Evolutionary conservation across 805 yeast genomes (phyloP), one percentile per base, ranked within the genome.

Genomic region (Wickerhamomyces chambardii): DNA sequence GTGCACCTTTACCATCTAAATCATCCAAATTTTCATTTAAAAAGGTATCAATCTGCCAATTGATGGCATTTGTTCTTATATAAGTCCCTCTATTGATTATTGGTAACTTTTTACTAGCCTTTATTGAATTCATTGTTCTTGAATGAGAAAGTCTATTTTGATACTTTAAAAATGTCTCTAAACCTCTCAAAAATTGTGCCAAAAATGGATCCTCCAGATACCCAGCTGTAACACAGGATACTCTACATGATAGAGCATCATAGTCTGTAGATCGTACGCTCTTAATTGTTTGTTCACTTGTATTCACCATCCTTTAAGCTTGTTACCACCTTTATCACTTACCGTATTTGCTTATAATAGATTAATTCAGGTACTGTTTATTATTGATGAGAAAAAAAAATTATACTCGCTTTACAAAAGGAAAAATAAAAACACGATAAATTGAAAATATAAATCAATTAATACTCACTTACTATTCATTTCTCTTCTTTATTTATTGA

Each of bases 71-170:
- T 0, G 84, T 76, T 27, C 90, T 58, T 16, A 79, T 56, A 51
- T 74, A 81, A 0, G 87, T 78, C 0, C 89, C 89, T 32, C 82
- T 56, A 45, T 81, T 82, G 46, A 82, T 80, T 15, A 81, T 63
- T 0, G 90, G 90, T 11, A 72, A 34, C 32, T 51, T 51, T 19
- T 34, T 36, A 3, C 39, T 35, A 17, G 42, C 36, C 7, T 40
- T 37, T 9, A 51, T 43, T 4, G 33, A 26, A 12, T 40, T 45
- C 30, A 46, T 33, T 2, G 35, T 31, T 11, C 55, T 34, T 25
- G 39, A 40, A 9, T 47, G 38, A 5, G 53, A 40, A 15, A 44
- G 15, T 18, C 43, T 48, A 33, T 47, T 39, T 29, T 49, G 48
- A 29, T 30, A 50, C 26, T 39, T 47, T 8, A 50, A 21, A 17